A percentile compares a stretch with the other conserved stretches of the same genome.
These are phyloP conservation scores for Brasilioporus rufonigricans DNA, from an alignment of 768 basidiomycete species.

Conservation along the genomic window DNA sequence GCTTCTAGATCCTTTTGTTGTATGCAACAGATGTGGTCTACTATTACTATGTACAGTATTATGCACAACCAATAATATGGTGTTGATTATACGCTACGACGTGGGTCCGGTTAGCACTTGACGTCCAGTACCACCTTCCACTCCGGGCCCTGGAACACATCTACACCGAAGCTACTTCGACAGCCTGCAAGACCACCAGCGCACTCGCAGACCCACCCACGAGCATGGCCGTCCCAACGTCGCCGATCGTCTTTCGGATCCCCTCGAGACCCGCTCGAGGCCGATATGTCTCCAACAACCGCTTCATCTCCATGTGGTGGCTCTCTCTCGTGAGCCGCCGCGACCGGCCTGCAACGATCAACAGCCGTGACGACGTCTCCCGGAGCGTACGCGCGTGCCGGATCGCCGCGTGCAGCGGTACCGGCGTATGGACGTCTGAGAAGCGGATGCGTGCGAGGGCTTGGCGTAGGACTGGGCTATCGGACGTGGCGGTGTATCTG, in stretches of 20 bases:
- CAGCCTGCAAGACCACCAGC: conserved; percentile 69
- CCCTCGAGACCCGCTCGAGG: conserved; percentile 10
- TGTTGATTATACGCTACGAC: no score
- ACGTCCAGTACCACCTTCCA: no score
- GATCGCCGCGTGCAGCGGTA: conserved; percentile 58
- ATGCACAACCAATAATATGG: no score
- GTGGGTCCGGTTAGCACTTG: no score
- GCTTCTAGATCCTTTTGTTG: no score
- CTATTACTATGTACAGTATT: no score
- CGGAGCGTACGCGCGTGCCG: conserved; percentile 36
- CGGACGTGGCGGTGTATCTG: conserved; percentile 47
- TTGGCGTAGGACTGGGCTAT: neutral
- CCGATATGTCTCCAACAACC: conserved; percentile 47
- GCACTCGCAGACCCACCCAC: conserved; percentile 52
- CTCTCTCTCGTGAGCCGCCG: conserved; percentile 69
- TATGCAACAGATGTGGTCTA: no score
- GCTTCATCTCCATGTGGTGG: conserved; percentile 68
- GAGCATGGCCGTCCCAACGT: conserved; percentile 80
- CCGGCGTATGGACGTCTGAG: conserved; percentile 48
- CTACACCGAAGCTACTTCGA: conserved; percentile 25
- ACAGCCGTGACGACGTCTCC: conserved; percentile 38
- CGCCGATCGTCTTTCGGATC: conserved; percentile 81
- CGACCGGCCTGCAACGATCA: conserved; percentile 74
- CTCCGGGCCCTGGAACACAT: no score
- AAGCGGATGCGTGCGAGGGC: conserved; percentile 65